Percentiles rank a stretch among this genome's conserved stretches.
These are phyloP conservation scores for Rubia peregrina DNA, from an alignment of 305 asterid species.

Conservation along the genomic window DNA sequence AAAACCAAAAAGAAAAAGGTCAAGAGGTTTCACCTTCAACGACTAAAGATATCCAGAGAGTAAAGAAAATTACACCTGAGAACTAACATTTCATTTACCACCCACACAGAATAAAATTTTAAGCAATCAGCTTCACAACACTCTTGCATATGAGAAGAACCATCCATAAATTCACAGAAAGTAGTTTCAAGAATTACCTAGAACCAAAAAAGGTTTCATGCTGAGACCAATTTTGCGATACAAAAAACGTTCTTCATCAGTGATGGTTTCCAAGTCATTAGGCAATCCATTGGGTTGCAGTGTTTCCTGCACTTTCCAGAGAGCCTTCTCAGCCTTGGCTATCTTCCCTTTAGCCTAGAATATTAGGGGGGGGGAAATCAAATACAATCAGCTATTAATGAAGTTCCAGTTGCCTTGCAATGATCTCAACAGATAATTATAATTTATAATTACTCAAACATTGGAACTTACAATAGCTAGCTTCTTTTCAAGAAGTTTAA, in stretches of 20 bases:
- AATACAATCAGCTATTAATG: slow-evolving; percentile 10
- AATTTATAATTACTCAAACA: not conserved
- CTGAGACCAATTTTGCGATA: slow-evolving; percentile 70
- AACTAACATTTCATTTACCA: not conserved
- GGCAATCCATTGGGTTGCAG: slow-evolving; percentile 57
- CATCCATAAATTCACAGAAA: not conserved
- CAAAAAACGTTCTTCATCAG: slow-evolving; percentile 78
- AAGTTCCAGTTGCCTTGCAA: not conserved
- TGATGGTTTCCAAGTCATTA: slow-evolving; percentile 71
- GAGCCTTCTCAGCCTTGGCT: slow-evolving; percentile 51
- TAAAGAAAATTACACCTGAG: not conserved
- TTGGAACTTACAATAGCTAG: slow-evolving; percentile 56
- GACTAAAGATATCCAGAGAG: not conserved
- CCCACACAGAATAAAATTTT: not conserved
- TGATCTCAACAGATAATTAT: not conserved
- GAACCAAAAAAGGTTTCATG: slow-evolving; percentile 73
- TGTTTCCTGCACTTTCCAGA: slow-evolving; percentile 48
- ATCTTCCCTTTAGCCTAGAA: slow-evolving; percentile 71
- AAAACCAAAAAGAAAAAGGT: slow-evolving; percentile 12
- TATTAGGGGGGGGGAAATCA: slow-evolving; percentile 3
- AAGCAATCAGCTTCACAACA: not conserved
- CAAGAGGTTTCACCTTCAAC: slow-evolving; percentile 13
- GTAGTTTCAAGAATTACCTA: slow-evolving; percentile 40
- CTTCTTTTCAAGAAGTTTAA: slow-evolving; percentile 55
- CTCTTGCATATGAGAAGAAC: not conserved